Evolutionary conservation across 805 yeast genomes (phyloP).

Genomic region (Candida montana): DNA sequence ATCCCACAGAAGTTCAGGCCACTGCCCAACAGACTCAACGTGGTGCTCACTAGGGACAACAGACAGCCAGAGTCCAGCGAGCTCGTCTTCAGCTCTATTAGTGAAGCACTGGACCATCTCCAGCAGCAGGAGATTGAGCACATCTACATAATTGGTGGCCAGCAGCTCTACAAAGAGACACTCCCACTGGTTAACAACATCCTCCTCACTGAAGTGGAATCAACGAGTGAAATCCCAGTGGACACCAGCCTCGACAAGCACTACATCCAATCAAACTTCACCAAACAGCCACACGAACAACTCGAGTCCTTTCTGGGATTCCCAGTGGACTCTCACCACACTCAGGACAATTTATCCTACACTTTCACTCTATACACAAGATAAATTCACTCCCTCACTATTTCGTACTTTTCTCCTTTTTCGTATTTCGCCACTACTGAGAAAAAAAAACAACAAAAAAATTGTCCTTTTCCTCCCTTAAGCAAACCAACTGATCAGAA

Average conservation of each 20-base stretch:
- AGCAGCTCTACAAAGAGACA: constrained; percentile 68
- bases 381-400: too few relatives aligned
- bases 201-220: constrained; percentile 62
- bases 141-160: constrained; percentile 89
- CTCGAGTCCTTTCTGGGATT: too few relatives aligned
- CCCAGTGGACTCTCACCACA: too few relatives aligned
- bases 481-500: too few relatives aligned
- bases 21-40: constrained; percentile 65
- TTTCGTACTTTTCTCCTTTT: too few relatives aligned
- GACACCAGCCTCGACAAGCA: constrained; percentile 61
- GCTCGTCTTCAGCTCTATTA: constrained; percentile 36
- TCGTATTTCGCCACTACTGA: too few relatives aligned
- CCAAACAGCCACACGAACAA: constrained; percentile 27
- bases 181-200: constrained; percentile 43
- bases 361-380: too few relatives aligned
- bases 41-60: constrained; percentile 57
- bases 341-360: too few relatives aligned
- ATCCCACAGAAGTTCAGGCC: constrained; percentile 86
- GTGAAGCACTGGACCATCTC: constrained; percentile 36
- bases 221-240: constrained; percentile 37
- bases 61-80: constrained; percentile 18
- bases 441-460: too few relatives aligned
- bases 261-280: constrained; percentile 28
- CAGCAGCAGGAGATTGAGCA: constrained; percentile 37
- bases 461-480: too few relatives aligned